Base-by-base conservation (phyloP, 805 yeast species). In the Blastobotrys attinorum region DNA sequence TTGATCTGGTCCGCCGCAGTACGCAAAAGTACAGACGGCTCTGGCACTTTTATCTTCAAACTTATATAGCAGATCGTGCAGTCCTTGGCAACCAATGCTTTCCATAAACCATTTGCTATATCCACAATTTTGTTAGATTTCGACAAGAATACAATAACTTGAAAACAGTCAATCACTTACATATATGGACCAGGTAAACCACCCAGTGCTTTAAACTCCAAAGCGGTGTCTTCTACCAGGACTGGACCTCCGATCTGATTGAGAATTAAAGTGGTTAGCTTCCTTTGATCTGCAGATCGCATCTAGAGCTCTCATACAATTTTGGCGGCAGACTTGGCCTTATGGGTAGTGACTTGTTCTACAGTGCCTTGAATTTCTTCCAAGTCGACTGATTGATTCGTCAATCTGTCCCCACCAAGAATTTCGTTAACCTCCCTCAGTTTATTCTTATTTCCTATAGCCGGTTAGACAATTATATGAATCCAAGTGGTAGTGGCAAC, bases 181-280 rank as follows among this genome's bases (percentile, higher is more conserved):
- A 79, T 76, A 52, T 87, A 86, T 1, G 97, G 97, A 20, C 99
- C 99, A 3, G 99, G 99, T 40, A 92, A 72, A 13, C 79, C 82
- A 42, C 83, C 79, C 58, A 82, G 71, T 1, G 95, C 96, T 40
- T 74, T 74, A 63, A 83, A 92, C 3, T 83, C 85, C 32, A 92
- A 73, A 40, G 95, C 89, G 0, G 98, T 92, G 57, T 92, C 99
- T 60, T 92, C 99, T 2, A 89, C 96, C 45, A 92, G 70, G 0
- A 87, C 97, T 0, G 97, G 90, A 0, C 95, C 92, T 2, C 69
- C 60, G 3, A 76, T 64, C 63, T 61, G 39, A 5, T 37, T n/a
- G 31, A 13, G 6, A 31, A n/a, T 23, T 34, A 33, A 17, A 33
- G 4, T 7, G n/a, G 3, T 20, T 20, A 13, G 3, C n/a, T n/a